Base-by-base conservation (phyloP, 208 protist species). In the Leishmania amazonensis region DNA sequence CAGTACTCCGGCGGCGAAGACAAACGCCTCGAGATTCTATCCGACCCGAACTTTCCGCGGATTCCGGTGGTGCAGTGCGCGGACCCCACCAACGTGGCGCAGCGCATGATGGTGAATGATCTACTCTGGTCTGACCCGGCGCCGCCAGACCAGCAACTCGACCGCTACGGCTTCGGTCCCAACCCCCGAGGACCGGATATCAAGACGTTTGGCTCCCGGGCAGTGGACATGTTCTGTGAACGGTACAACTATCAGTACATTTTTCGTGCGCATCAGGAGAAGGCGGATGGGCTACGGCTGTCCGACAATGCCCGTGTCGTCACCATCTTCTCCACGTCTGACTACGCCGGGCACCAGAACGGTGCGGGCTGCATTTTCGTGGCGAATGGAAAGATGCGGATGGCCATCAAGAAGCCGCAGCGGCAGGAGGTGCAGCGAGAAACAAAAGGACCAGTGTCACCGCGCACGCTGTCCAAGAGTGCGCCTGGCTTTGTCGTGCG, bases 221-320 rank as follows among this genome's bases (percentile, higher is more conserved):
- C 95, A 8, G 95, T 98, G 53, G 94, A 98, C 68, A 96, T 98
- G 90, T 98, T 98, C 86, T 97, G 93, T 79, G 89, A 94, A 84
- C 88, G 88, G 54, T 98, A 97, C 92, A 96, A 94, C 85, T 96
- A 97, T 83, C 92, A 98, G 86, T 97, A 97, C 89, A 98, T 98
- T 70, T 97, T 98, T 87, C 94, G 96, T 53, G 96, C 95, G n/a
- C 96, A 98, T 68, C 95, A 98, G 78, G 93, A 97, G 78, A 97
- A 97, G 87, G 91, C 94, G 31, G 93, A 98, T 81, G 96, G 96
- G 3, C 80, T 98, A 9, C 89, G 96, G n/a, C 83, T 98, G 5
- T 98, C 92, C 35, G 93, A 97, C 79, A 96, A 96, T 83, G 94
- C 95, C 0, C 94, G 95, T 71, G 93, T 98, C 24, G 93, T 98